phyloP scores from a whole-genome alignment of 2,329 filamentous ascomycete genomes.

The Paraconiothyrium brasiliense region DNA sequence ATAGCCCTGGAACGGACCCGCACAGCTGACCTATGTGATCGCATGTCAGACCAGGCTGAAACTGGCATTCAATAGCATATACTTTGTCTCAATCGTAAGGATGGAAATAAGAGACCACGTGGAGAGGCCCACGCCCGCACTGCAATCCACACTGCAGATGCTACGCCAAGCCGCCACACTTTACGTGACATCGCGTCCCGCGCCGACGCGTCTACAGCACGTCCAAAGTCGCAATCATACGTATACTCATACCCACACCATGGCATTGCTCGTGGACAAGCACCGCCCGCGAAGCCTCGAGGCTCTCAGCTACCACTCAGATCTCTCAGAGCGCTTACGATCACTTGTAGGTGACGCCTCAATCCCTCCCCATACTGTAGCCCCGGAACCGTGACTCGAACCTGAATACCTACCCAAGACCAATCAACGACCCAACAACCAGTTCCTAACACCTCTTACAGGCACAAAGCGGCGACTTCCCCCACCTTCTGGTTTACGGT shows the following conservation, averaged over 20 bases:
- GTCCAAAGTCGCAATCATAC: conserved; percentile 15
- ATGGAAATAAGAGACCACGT: no score
- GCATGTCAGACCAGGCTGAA: no score
- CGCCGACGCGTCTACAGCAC: conserved; percentile 40
- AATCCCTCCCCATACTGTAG: background rate
- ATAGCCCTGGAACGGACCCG: background rate
- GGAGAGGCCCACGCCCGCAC: no score
- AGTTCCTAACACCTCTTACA: conserved; percentile 50
- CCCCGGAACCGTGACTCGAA: background rate
- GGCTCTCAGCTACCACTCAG: conserved; percentile 83
- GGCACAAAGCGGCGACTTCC: conserved; percentile 97
- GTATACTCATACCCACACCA: conserved; percentile 42
- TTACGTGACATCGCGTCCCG: conserved; percentile 35
- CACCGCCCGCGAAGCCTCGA: conserved; percentile 78
- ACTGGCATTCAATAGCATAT: no score
- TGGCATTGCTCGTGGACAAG: conserved; percentile 73
- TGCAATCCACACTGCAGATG: no score
- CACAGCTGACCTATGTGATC: no score
- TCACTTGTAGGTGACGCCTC: conserved; percentile 72
- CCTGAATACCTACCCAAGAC: background rate
- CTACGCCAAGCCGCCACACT: conserved; percentile 33
- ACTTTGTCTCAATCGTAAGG: no score
- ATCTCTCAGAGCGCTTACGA: conserved; percentile 85
- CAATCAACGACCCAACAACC: background rate
- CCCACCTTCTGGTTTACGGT: conserved; percentile 95